Conservation (phyloP, 2,329 filamentous ascomycete species). For the Gaeumannomyces tritici region DNA sequence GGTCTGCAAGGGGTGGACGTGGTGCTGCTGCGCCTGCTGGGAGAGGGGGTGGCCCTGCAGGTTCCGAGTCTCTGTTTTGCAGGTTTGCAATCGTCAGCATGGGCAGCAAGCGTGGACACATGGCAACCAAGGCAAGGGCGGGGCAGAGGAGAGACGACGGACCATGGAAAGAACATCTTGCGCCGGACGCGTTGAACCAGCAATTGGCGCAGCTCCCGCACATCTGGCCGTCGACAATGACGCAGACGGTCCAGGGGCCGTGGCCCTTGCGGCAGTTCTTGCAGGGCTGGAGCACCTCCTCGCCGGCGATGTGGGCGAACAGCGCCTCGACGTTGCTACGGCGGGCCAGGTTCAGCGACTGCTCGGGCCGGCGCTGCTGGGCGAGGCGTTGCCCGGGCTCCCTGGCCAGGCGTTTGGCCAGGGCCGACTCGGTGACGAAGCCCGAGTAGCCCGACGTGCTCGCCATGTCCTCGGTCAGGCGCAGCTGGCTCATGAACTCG, state of each 20-base stretch:
- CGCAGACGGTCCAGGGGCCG: constrained; percentile 48
- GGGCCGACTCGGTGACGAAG: constrained; percentile 40
- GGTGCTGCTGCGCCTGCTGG: constrained; percentile 3
- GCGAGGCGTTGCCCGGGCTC: constrained; percentile 39
- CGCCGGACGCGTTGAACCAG: constrained; percentile 53
- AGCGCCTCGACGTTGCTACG: constrained; percentile 52
- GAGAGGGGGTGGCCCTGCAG: constrained; percentile 6
- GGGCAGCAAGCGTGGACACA: no score
- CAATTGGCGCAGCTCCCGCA: constrained; percentile 54
- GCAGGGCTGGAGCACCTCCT: constrained; percentile 36
- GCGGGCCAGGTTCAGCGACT: constrained; percentile 44
- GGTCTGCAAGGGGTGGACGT: constrained; percentile 2
- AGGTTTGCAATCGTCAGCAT: background rate
- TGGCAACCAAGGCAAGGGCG: no score
- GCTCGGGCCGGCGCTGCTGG: constrained; percentile 42
- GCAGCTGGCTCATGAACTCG: constrained; percentile 5
- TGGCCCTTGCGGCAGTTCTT: constrained; percentile 53
- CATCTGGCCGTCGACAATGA: constrained; percentile 52
- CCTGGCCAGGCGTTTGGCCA: constrained; percentile 43
- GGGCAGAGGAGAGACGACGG: no score
- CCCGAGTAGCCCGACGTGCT: constrained; percentile 33
- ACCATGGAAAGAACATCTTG: constrained; percentile 52
- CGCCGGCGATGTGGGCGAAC: constrained; percentile 47
- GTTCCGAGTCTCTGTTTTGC: constrained; percentile 33
- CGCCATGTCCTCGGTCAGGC: constrained; percentile 38